Conservation (phyloP, 495 filamentous ascomycete species). For the Geoglossum glabrum region DNA sequence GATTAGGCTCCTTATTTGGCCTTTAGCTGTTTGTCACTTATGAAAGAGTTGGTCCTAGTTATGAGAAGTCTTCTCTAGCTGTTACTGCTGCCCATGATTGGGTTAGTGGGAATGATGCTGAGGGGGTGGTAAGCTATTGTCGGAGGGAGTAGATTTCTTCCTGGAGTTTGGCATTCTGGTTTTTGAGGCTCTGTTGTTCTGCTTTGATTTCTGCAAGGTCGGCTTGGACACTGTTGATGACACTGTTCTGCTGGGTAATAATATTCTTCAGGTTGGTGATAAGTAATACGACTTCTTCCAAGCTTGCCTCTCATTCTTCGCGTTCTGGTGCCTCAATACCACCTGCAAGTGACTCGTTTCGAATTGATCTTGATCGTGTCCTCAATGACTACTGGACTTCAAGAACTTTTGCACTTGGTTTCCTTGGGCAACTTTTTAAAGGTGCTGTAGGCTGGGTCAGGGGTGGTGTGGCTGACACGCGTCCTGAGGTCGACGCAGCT, state of each 20-base stretch:
- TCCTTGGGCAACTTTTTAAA: background rate
- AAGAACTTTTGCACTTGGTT: background rate
- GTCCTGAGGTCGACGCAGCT: background rate
- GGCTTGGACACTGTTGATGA: background rate
- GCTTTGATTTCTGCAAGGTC: conserved; percentile 1
- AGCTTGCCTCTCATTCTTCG: background rate
- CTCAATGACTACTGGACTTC: background rate
- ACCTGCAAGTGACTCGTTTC: background rate
- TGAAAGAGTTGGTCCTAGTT: background rate
- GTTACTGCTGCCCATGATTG: background rate
- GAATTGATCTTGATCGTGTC: background rate
- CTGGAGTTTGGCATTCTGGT: background rate
- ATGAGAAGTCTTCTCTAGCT: background rate
- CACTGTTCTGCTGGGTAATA: background rate
- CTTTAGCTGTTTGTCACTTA: background rate
- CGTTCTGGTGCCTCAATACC: background rate
- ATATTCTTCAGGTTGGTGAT: background rate
- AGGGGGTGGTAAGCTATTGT: background rate
- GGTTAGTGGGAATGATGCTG: background rate
- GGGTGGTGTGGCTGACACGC: background rate
- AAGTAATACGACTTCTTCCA: background rate
- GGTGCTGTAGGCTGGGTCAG: background rate
- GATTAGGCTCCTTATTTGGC: background rate
- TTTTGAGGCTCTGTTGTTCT: conserved; percentile 1
- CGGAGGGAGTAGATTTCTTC: background rate